Evolutionary conservation across 1,284 basidiomycete species (phyloP), one percentile per base, ranked within the genome.

Genomic region (Moesziomyces aphidis): DNA sequence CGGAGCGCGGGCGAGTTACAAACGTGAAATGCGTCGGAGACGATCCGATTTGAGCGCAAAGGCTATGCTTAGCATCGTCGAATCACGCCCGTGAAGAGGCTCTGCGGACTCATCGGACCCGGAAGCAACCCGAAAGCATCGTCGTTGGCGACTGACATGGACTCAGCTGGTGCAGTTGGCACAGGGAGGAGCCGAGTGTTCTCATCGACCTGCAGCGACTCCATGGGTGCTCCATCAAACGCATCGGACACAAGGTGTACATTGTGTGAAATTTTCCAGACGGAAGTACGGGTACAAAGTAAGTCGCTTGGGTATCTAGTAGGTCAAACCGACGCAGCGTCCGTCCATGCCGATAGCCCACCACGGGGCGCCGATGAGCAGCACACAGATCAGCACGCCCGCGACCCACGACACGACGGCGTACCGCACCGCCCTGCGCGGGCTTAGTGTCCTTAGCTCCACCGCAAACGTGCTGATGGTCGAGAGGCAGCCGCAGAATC

Each of bases 401-500:
- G 58, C 46, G 1, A 57, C 43, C 73, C 76, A 83, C 34, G 73
- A 76, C n/a, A 72, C 56, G 24, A 78, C 57, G 5, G 76, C 68
- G 54, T 83, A 82, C 22, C 69, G 50, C 24, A 83, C 65, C 13
- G 82, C 80, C 13, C 43, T 66, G 17, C 76, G 51, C 17, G 76
- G 76, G 46, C 86, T 86, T 55, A 97, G 85, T 4, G 89, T 88
- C 8, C 87, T 85, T 36, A 93, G 85, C 84, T 99, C 97, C 4
- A 91, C 90, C 2, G 90, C 91, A 83, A 98, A 96, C 13, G 95
- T 99, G 85, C 93, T 95, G 68, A 99, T 89, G 0, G 97, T 99
- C 5, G 92, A 95, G 73, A 99, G 87, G 85, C 94, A 95, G 9
- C 95, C 97, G 82, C 95, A 98, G 82, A 95, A 97, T 3, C 97